Conservation (phyloP, 305 asterid genomes). For the Fraxinus albicans region DNA sequence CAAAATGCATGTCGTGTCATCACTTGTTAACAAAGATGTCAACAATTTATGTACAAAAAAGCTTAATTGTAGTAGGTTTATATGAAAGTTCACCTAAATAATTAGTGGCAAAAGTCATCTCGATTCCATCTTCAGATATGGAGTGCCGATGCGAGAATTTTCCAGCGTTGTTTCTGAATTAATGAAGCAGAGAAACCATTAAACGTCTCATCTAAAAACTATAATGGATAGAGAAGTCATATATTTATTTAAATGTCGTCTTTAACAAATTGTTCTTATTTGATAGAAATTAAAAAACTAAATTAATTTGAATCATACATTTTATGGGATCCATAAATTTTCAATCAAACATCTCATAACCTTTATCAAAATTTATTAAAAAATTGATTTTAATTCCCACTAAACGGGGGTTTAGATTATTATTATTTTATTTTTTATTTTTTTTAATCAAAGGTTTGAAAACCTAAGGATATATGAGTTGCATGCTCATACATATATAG, state of each 20-base stretch:
- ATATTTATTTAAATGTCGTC: not conserved
- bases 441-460: not conserved
- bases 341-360: too few relatives aligned
- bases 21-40: too few relatives aligned
- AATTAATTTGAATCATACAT: too few relatives aligned
- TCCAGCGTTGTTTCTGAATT: conserved; percentile 73
- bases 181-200: not conserved
- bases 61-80: not conserved
- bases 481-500: not conserved
- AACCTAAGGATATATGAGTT: not conserved
- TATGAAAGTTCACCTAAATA: conserved; percentile 54
- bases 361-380: too few relatives aligned
- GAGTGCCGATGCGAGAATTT: conserved; percentile 68
- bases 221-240: too few relatives aligned
- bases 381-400: too few relatives aligned
- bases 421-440: too few relatives aligned
- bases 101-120: conserved; percentile 90
- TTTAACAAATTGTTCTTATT: not conserved
- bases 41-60: too few relatives aligned
- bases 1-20: too few relatives aligned
- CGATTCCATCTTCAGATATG: conserved; percentile 79
- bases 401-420: too few relatives aligned
- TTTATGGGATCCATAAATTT: too few relatives aligned
- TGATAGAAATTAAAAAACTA: too few relatives aligned
- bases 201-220: not conserved